phyloP scores from a whole-genome alignment of 2,329 filamentous ascomycete genomes.

The Allantophomopsis cytisporea region DNA sequence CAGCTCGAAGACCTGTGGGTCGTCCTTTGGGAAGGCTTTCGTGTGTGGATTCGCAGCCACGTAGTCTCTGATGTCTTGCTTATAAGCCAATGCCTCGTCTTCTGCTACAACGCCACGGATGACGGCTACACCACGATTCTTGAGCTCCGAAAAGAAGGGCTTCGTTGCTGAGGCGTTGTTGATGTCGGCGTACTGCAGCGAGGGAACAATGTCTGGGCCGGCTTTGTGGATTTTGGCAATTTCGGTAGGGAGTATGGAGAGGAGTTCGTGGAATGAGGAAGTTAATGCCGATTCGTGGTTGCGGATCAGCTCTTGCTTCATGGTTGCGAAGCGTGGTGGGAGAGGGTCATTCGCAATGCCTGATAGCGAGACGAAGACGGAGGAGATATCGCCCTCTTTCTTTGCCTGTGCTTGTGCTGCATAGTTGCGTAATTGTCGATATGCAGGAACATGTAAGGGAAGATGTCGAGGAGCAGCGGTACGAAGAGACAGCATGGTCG shows the following conservation, averaged over 20 bases:
- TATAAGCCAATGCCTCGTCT: conserved; percentile 48
- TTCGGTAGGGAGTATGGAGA: conserved; percentile 29
- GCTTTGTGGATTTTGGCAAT: conserved; percentile 29
- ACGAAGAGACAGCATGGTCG: no score
- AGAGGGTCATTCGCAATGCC: conserved; percentile 29
- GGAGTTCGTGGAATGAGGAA: conserved; percentile 32
- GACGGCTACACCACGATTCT: conserved; percentile 25
- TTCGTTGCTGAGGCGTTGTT: conserved; percentile 7
- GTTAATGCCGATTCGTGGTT: conserved; percentile 33
- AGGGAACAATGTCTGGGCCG: conserved; percentile 36
- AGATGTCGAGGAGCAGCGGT: no score
- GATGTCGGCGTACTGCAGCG: conserved; percentile 32
- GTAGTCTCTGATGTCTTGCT: conserved; percentile 51
- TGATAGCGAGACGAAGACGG: conserved; percentile 45
- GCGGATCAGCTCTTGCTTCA: conserved; percentile 37
- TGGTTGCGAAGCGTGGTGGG: conserved; percentile 37
- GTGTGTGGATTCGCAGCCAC: conserved; percentile 48
- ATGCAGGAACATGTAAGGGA: no score
- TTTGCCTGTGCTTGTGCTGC: background rate
- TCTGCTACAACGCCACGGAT: conserved; percentile 52
- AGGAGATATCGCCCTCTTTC: conserved; percentile 47
- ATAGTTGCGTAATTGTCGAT: background rate
- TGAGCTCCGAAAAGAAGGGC: conserved; percentile 7
- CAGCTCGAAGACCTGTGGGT: conserved; percentile 60
- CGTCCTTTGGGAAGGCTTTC: conserved; percentile 49